Conservation (phyloP, 140 eudicot genomes). For the Erigeron philadelphicus region DNA sequence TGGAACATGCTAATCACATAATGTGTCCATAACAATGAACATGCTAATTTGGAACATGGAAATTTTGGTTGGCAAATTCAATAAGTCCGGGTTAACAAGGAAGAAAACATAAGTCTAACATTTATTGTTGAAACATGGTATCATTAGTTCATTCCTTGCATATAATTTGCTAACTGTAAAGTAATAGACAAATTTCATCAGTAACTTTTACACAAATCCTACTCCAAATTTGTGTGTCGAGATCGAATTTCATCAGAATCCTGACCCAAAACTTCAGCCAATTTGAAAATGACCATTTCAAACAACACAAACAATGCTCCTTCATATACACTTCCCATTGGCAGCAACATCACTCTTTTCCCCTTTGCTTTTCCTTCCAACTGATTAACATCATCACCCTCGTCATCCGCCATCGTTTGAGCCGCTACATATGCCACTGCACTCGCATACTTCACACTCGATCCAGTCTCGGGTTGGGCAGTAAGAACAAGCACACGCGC, state of each 20-base stretch:
- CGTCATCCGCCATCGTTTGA: slow-evolving; percentile 89
- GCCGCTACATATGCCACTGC: slow-evolving; percentile 73
- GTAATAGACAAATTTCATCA: background rate
- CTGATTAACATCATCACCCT: slow-evolving; percentile 27
- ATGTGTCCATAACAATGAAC: too few species aligned
- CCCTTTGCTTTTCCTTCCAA: background rate
- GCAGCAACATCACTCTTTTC: slow-evolving; percentile 49
- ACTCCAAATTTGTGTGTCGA: slow-evolving; percentile 89
- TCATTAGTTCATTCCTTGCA: background rate
- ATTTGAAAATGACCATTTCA: slow-evolving; percentile 73
- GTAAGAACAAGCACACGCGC: slow-evolving; percentile 68
- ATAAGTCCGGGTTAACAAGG: too few species aligned
- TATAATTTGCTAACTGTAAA: background rate
- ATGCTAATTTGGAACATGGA: too few species aligned
- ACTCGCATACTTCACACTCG: slow-evolving; percentile 43
- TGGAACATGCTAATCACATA: too few species aligned
- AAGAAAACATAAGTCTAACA: too few species aligned
- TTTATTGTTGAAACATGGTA: too few species aligned
- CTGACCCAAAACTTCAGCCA: slow-evolving; percentile 52
- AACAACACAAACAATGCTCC: slow-evolving; percentile 92
- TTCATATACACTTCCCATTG: slow-evolving; percentile 92
- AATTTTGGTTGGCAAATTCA: too few species aligned
- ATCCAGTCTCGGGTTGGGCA: slow-evolving; percentile 59
- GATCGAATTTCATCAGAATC: slow-evolving; percentile 53
- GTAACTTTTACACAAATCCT: slow-evolving; percentile 1